Conservation (phyloP, 2,329 filamentous ascomycete genomes). For the Cadophora gregata region DNA sequence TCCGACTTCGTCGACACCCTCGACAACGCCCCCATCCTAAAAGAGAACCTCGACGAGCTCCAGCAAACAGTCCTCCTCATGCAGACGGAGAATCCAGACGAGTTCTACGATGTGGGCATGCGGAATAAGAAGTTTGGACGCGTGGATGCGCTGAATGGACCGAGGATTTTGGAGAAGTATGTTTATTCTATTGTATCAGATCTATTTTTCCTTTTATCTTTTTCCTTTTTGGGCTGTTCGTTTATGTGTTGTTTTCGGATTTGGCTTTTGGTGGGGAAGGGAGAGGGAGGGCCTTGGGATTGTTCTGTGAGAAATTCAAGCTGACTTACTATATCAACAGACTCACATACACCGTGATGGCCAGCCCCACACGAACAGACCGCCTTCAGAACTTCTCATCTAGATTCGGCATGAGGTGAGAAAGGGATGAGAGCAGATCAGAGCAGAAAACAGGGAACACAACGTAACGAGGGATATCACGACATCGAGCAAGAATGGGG, state of each 20-base stretch:
- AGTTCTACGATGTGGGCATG: conserved; percentile 92
- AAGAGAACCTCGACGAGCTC: conserved; percentile 89
- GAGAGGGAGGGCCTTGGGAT: too few species aligned
- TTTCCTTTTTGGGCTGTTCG: neutral
- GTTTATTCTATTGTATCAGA: conserved; percentile 31
- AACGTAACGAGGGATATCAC: too few species aligned
- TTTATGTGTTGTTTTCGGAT: neutral
- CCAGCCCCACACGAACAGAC: conserved; percentile 62
- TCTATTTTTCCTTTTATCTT: neutral
- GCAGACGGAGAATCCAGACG: conserved; percentile 87
- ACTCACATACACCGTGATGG: conserved; percentile 64
- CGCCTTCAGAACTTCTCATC: conserved; percentile 77
- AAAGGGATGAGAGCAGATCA: neutral
- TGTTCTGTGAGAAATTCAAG: too few species aligned
- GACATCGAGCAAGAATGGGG: too few species aligned
- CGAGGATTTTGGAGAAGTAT: conserved; percentile 89
- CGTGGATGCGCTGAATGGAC: conserved; percentile 90
- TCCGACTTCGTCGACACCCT: conserved; percentile 86
- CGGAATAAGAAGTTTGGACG: conserved; percentile 93
- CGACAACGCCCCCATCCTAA: conserved; percentile 82
- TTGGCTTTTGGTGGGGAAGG: neutral
- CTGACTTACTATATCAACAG: conserved; percentile 47
- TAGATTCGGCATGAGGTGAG: conserved; percentile 68
- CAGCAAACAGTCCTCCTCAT: conserved; percentile 91
- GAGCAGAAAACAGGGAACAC: too few species aligned